phyloP scores from a whole-genome alignment of 2,329 filamentous ascomycete species.

The Fusarium graminum region DNA sequence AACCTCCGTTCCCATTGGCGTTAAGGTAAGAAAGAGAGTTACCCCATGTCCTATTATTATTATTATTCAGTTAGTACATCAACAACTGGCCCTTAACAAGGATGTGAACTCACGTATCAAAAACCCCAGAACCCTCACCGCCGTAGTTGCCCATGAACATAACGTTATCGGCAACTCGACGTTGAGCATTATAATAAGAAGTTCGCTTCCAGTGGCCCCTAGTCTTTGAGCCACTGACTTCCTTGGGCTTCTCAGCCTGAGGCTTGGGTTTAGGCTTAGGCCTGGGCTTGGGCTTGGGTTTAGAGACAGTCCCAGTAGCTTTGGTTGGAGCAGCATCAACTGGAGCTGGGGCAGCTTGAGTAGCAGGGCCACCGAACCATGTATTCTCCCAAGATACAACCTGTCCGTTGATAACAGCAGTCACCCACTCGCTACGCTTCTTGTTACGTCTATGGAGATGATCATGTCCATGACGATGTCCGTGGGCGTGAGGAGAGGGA shows the following conservation, averaged over 20 bases:
- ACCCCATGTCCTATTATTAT: conserved; percentile 57
- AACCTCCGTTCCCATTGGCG: conserved; percentile 56
- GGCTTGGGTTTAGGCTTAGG: conserved; percentile 24
- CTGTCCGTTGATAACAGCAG: conserved; percentile 70
- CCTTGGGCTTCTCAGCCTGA: conserved; percentile 26
- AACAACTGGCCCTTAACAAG: not conserved
- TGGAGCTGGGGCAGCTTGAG: conserved; percentile 33
- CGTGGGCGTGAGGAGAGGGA: conserved; percentile 50
- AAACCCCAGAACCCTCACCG: conserved; percentile 59
- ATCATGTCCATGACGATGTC: conserved; percentile 63
- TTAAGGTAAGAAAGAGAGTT: conserved; percentile 62
- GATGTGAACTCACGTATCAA: conserved; percentile 56
- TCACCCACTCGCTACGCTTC: conserved; percentile 64
- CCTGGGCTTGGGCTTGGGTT: conserved; percentile 4
- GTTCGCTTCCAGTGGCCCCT: conserved; percentile 57
- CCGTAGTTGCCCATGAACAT: conserved; percentile 65
- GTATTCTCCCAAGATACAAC: conserved; percentile 71
- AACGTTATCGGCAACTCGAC: conserved; percentile 58
- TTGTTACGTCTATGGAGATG: conserved; percentile 63
- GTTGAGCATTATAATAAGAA: conserved; percentile 61
- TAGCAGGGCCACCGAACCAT: conserved; percentile 55
- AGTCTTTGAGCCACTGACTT: conserved; percentile 17
- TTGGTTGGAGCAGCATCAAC: conserved; percentile 21
- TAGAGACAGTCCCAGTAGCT: not conserved
- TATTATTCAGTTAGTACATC: conserved; percentile 43